These are phyloP conservation scores for Iris macrosiphon DNA, from an alignment of 106 monocot species.

Conservation along the genomic window DNA sequence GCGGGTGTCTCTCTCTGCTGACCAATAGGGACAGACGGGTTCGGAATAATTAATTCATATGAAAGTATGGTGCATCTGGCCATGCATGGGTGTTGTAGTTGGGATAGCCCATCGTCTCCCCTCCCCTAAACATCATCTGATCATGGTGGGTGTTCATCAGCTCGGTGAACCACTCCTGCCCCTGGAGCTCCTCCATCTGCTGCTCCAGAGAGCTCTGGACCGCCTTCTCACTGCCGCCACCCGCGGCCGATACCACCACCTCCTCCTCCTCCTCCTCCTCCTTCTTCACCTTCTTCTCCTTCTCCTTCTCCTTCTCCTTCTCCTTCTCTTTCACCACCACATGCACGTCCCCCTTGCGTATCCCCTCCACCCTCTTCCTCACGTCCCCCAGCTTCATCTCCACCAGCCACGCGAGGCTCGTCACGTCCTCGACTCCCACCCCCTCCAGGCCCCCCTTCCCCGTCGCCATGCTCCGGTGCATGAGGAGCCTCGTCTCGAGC, in stretches of 20 bases:
- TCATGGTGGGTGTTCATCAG: constrained; percentile 8
- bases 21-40: too few relatives aligned
- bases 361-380: neutral
- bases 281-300: neutral
- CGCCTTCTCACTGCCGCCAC: neutral
- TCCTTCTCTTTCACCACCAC: neutral
- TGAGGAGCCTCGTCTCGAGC: constrained; percentile 18
- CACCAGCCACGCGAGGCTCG: constrained; percentile 1
- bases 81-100: too few relatives aligned
- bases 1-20: too few relatives aligned
- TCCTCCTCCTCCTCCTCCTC: neutral
- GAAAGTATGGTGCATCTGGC: too few relatives aligned
- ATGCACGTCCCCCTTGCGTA: neutral
- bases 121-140: too few relatives aligned
- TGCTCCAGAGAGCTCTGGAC: constrained; percentile 7
- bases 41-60: too few relatives aligned
- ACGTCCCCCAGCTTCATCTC: constrained; percentile 2
- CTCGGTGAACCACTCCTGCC: constrained; percentile 14
- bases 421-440: constrained; percentile 3
- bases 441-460: constrained; percentile 2
- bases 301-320: neutral
- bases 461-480: constrained; percentile 10
- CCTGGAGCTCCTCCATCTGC: constrained; percentile 12
- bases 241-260: neutral
- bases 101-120: too few relatives aligned